Evolutionary conservation across 495 filamentous ascomycete genomes (phyloP).

Genomic region (Friedmanniomyces simplex): DNA sequence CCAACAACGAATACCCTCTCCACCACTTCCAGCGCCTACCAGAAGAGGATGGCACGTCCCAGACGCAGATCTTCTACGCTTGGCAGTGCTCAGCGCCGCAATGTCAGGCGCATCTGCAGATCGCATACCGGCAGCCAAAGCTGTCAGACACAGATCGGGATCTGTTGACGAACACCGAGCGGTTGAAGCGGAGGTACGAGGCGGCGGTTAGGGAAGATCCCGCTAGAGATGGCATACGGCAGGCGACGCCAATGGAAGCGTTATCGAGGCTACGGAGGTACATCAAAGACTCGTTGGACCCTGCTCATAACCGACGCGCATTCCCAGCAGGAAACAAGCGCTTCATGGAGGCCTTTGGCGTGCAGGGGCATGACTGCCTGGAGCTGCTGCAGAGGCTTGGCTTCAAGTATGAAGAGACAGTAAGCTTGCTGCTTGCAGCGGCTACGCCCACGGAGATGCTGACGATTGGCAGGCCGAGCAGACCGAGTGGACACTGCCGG

Average conservation of each 20-base stretch:
- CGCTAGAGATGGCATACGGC: constrained; percentile 43
- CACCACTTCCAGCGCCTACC: constrained; percentile 31
- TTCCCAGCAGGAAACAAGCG: constrained; percentile 62
- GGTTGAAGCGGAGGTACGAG: constrained; percentile 44
- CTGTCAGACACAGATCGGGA: constrained; percentile 40
- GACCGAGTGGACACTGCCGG: constrained; percentile 8
- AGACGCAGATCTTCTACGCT: constrained; percentile 21
- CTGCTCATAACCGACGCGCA: constrained; percentile 35
- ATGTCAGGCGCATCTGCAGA: constrained; percentile 45
- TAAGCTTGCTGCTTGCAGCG: constrained; percentile 2
- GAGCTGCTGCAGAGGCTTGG: constrained; percentile 51
- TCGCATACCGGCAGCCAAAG: constrained; percentile 46
- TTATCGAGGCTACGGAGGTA: constrained; percentile 51
- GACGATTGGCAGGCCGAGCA: not conserved
- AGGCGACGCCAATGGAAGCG: constrained; percentile 40
- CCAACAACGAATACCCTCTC: constrained; percentile 26
- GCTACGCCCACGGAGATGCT: not conserved
- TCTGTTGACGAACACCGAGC: constrained; percentile 45
- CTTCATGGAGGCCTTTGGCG: constrained; percentile 59
- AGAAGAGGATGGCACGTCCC: not conserved
- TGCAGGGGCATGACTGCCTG: constrained; percentile 42
- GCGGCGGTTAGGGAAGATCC: constrained; percentile 46
- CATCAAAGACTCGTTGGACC: constrained; percentile 48
- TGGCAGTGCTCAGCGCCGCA: constrained; percentile 52
- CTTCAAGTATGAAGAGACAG: constrained; percentile 35